These are phyloP conservation scores for Microbotryomycetes sp. DNA, from an alignment of 1,284 basidiomycete species.

Conservation along the genomic window DNA sequence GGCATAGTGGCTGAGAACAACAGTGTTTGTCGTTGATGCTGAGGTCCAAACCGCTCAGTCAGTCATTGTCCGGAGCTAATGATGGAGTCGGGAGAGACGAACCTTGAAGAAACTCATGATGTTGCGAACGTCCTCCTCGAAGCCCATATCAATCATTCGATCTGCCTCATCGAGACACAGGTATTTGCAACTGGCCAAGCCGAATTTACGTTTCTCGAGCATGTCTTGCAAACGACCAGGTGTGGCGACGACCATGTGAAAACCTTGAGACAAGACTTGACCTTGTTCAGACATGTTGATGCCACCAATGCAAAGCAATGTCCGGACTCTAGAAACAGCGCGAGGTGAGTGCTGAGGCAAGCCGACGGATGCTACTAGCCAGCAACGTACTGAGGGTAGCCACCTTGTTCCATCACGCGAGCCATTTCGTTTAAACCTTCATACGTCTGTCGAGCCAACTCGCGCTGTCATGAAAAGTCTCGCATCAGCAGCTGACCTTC, in stretches of 20 bases:
- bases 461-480: constrained; percentile 48
- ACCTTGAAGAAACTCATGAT: constrained; percentile 99
- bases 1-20: constrained; percentile 99
- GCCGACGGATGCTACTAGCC: neutral
- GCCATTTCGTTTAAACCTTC: constrained; percentile 88
- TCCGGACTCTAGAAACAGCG: constrained; percentile 51
- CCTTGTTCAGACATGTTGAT: constrained; percentile 96
- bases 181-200: constrained; percentile 70
- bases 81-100: constrained; percentile 28
- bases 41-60: constrained; percentile 7
- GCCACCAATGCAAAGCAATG: constrained; percentile 90
- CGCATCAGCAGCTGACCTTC: constrained; percentile 6
- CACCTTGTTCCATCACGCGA: constrained; percentile 65
- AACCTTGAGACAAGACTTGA: constrained; percentile 77
- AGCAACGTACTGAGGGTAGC: constrained; percentile 60
- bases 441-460: constrained; percentile 90
- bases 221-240: constrained; percentile 47
- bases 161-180: constrained; percentile 99
- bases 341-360: neutral
- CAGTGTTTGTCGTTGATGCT: constrained; percentile 93
- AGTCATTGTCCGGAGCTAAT: neutral
- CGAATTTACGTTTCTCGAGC: constrained; percentile 85
- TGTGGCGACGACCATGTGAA: constrained; percentile 91
- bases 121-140: constrained; percentile 95
- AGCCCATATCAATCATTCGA: constrained; percentile 97